Conservation (phyloP, 805 yeast genomes). For the Pichia occidentalis region DNA sequence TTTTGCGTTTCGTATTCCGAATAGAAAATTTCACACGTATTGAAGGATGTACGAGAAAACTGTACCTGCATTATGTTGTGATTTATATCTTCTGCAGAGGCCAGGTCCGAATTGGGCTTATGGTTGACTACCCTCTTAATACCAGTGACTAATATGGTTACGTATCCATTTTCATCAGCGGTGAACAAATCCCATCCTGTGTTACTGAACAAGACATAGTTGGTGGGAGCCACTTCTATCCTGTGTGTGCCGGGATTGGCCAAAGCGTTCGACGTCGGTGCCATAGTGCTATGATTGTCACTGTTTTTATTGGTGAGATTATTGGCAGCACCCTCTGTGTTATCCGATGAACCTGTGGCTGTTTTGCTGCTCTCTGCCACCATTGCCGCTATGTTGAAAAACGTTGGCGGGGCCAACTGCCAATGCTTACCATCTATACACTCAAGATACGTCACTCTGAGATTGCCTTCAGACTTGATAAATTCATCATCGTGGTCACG, state of each 20-base stretch:
- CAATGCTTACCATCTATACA: constrained; percentile 71
- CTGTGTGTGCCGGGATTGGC: too few species aligned
- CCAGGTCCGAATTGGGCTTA: constrained; percentile 14
- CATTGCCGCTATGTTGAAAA: constrained; percentile 2
- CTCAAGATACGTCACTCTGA: constrained; percentile 62
- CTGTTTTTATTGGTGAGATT: constrained; percentile 13
- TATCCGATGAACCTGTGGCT: too few species aligned
- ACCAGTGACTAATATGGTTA: constrained; percentile 51
- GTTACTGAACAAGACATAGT: constrained; percentile 64
- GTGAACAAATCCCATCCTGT: constrained; percentile 78
- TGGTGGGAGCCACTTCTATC: constrained; percentile 15
- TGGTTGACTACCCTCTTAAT: constrained; percentile 28
- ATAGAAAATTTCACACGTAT: constrained; percentile 41
- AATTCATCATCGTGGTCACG: constrained; percentile 22
- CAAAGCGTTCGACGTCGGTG: too few species aligned
- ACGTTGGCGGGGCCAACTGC: constrained; percentile 60
- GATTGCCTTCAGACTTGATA: constrained; percentile 23
- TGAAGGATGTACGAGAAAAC: constrained; percentile 33
- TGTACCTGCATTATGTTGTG: constrained; percentile 29
- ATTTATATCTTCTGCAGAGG: constrained; percentile 34
- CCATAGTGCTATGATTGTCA: not conserved
- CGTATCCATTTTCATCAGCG: constrained; percentile 64
- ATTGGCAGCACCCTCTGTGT: not conserved
- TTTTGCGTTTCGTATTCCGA: constrained; percentile 31
- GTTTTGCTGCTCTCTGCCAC: too few species aligned